Percentiles rank a stretch among this genome's conserved stretches.
These are phyloP conservation scores for Elongisporangium prolatum DNA, from an alignment of 352 stramenopile genomes.

Conservation along the genomic window DNA sequence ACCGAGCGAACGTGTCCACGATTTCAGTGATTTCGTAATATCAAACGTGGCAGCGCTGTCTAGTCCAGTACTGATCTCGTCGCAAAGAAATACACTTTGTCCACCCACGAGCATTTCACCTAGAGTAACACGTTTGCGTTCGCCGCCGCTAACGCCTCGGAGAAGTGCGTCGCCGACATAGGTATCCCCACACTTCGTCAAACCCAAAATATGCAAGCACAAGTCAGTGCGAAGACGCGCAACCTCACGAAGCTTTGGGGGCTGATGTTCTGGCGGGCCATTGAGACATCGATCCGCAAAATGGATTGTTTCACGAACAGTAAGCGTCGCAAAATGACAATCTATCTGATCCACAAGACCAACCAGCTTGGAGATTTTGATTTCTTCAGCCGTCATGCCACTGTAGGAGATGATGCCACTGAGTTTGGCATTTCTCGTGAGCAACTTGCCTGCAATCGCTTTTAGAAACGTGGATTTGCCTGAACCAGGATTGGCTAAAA, in stretches of 20 bases:
- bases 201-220: constrained; percentile 56
- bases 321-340: constrained; percentile 85
- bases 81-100: constrained; percentile 68
- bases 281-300: constrained; percentile 90
- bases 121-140: constrained; percentile 82
- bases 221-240: constrained; percentile 45
- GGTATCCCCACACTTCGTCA: constrained; percentile 77
- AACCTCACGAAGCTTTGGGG: constrained; percentile 48
- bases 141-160: constrained; percentile 88
- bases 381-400: constrained; percentile 22
- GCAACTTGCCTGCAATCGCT: constrained; percentile 50
- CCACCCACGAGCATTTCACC: constrained; percentile 45
- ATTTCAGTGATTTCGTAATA: constrained; percentile 47
- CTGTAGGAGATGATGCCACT: constrained; percentile 27
- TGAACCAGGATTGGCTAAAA: constrained; percentile 54
- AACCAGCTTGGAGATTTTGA: constrained; percentile 34
- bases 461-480: constrained; percentile 73
- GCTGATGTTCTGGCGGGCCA: constrained; percentile 13
- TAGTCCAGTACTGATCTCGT: constrained; percentile 63
- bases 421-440: constrained; percentile 5
- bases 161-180: constrained; percentile 76
- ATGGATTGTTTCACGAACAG: constrained; percentile 90
- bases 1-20: constrained; percentile 31
- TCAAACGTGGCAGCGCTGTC: constrained; percentile 52
- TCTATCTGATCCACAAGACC: constrained; percentile 62